Evolutionary conservation across 345 rosid species (phyloP).

Genomic region (Brassica rapa): DNA sequence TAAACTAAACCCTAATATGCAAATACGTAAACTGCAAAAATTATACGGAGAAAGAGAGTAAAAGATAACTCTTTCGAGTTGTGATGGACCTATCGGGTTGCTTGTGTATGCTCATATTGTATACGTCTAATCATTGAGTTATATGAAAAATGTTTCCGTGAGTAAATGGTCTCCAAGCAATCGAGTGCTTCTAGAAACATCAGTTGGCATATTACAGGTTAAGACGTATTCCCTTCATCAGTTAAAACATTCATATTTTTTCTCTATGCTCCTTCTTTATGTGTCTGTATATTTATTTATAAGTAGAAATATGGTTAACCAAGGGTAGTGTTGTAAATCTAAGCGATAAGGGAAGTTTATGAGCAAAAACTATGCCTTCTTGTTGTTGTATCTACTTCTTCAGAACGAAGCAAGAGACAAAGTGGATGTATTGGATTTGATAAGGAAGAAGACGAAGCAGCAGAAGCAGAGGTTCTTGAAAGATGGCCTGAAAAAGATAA

Average conservation of each 20-base stretch:
- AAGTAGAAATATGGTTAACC: constrained; percentile 8
- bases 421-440: constrained; percentile 20
- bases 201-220: constrained; percentile 21
- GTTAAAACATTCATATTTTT: constrained; percentile 17
- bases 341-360: background rate
- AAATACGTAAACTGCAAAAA: background rate
- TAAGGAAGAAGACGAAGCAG: constrained; percentile 29
- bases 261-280: constrained; percentile 16
- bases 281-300: background rate
- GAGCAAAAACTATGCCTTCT: constrained; percentile 31
- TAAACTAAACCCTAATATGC: background rate
- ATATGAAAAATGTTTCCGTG: constrained; percentile 17
- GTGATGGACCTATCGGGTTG: constrained; percentile 38
- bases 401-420: constrained; percentile 24
- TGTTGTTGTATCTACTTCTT: constrained; percentile 32
- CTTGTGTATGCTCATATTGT: constrained; percentile 40
- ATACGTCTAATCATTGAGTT: constrained; percentile 39
- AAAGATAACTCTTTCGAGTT: background rate
- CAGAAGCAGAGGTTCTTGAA: constrained; percentile 25
- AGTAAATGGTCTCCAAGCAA: constrained; percentile 28
- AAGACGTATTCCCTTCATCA: constrained; percentile 12
- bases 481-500: constrained; percentile 41
- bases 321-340: constrained; percentile 19
- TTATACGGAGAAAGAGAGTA: background rate
- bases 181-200: constrained; percentile 45